Conservation (phyloP, 116 monocot genomes). For the Phalaenopsis hybrid region DNA sequence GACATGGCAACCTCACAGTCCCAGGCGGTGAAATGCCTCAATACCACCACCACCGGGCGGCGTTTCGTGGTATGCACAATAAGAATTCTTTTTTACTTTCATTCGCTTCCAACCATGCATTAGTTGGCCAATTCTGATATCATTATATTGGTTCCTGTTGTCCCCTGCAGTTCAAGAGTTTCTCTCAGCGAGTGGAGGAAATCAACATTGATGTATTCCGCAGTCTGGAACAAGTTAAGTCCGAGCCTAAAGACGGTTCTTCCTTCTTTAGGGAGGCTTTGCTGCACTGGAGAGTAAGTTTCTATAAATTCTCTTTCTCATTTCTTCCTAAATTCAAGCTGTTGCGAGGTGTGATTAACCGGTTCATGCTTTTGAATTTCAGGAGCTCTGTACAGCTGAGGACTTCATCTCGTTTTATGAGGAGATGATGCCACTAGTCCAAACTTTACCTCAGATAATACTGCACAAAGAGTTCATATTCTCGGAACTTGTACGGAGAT, state of each 20-base stretch:
- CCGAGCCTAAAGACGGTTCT: slow-evolving; percentile 55
- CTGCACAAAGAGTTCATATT: slow-evolving; percentile 69
- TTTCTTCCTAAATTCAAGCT: neutral
- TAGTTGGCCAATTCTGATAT: neutral
- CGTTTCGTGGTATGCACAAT: slow-evolving; percentile 59
- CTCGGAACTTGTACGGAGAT: too few relatives aligned
- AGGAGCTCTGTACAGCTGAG: slow-evolving; percentile 91
- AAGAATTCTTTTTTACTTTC: neutral
- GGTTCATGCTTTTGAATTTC: neutral
- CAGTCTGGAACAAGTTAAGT: slow-evolving; percentile 45
- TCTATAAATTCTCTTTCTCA: neutral
- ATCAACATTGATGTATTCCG: slow-evolving; percentile 85
- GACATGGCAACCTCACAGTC: slow-evolving; percentile 42
- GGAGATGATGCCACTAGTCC: slow-evolving; percentile 72
- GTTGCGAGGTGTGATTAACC: neutral
- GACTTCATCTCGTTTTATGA: slow-evolving; percentile 88
- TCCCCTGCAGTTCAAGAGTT: slow-evolving; percentile 69
- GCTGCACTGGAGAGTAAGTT: slow-evolving; percentile 72
- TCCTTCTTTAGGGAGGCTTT: slow-evolving; percentile 78
- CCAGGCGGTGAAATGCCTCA: slow-evolving; percentile 66
- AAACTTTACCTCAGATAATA: slow-evolving; percentile 79
- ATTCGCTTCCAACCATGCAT: neutral
- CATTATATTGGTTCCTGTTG: neutral
- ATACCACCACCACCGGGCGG: slow-evolving; percentile 46
- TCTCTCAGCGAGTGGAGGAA: slow-evolving; percentile 64